Evolutionary conservation across 306 rosid genomes (phyloP).

Genomic region (Astragalus glycyphyllos): DNA sequence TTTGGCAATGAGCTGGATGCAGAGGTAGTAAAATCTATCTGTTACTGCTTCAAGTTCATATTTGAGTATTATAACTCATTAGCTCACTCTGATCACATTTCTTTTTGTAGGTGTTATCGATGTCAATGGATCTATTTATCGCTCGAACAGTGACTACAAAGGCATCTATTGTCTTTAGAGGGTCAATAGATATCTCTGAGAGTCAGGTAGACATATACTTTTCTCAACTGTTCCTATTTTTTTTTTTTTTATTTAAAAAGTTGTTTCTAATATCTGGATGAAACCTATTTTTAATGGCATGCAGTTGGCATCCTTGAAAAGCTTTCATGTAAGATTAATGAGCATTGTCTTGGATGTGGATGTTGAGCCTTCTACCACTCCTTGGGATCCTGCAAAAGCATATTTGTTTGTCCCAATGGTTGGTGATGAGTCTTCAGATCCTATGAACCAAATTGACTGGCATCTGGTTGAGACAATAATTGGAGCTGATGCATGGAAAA

Average conservation of each 20-base stretch:
- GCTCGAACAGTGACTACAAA: constrained; percentile 97
- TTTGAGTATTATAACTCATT: constrained; percentile 30
- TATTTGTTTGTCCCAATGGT: constrained; percentile 95
- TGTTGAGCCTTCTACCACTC: constrained; percentile 99
- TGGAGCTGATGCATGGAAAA: constrained; percentile 81
- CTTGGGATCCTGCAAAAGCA: constrained; percentile 99
- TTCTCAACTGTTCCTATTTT: constrained; percentile 28
- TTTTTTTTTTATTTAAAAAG: constrained; percentile 32
- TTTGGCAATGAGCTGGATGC: constrained; percentile 99
- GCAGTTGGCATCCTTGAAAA: constrained; percentile 93
- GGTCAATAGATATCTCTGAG: constrained; percentile 72
- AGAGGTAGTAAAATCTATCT: constrained; percentile 72
- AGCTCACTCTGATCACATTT: constrained; percentile 36
- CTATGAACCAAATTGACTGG: constrained; percentile 89
- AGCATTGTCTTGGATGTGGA: constrained; percentile 99
- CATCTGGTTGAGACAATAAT: constrained; percentile 81
- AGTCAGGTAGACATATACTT: constrained; percentile 66
- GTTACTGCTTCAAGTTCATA: constrained; percentile 33
- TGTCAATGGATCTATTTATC: constrained; percentile 99
- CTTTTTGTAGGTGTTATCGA: constrained; percentile 91
- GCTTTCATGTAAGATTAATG: constrained; percentile 97
- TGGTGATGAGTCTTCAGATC: constrained; percentile 78
- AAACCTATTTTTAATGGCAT: constrained; percentile 38
- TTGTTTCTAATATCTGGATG: constrained; percentile 45
- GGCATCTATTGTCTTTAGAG: constrained; percentile 94